A percentile compares a stretch with the other conserved stretches of the same genome.
These are phyloP conservation scores for Fusarium nanum DNA, from an alignment of 2,329 filamentous ascomycete genomes.

Conservation along the genomic window DNA sequence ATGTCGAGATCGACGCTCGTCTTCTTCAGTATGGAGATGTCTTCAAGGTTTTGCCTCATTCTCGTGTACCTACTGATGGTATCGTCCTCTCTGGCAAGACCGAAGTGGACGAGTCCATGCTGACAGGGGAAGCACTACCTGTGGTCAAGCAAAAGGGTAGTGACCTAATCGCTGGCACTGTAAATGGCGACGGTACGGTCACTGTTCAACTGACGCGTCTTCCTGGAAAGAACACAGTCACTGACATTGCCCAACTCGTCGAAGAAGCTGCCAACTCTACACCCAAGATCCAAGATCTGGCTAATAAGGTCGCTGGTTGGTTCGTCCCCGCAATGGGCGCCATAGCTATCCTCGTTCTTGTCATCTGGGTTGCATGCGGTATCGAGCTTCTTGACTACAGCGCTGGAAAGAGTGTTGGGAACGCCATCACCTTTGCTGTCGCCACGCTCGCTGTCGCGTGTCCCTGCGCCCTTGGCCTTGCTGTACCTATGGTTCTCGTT, in stretches of 20 bases:
- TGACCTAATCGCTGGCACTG: slow-evolving; percentile 10
- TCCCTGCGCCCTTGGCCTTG: slow-evolving; percentile 73
- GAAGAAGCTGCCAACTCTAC: slow-evolving; percentile 70
- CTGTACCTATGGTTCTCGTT: slow-evolving; percentile 74
- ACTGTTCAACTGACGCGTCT: slow-evolving; percentile 62
- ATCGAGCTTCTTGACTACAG: slow-evolving; percentile 53
- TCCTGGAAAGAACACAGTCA: slow-evolving; percentile 68
- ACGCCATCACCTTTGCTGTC: slow-evolving; percentile 52
- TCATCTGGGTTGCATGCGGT: slow-evolving; percentile 6
- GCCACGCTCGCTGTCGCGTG: slow-evolving; percentile 71
- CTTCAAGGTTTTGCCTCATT: slow-evolving; percentile 64
- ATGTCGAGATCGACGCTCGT: slow-evolving; percentile 62
- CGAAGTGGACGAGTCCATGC: slow-evolving; percentile 73
- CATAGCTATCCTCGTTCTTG: slow-evolving; percentile 59
- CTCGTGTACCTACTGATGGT: slow-evolving; percentile 68
- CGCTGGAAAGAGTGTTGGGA: slow-evolving; percentile 41
- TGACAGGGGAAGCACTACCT: slow-evolving; percentile 45
- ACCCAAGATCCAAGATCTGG: slow-evolving; percentile 67
- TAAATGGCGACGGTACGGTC: slow-evolving; percentile 59
- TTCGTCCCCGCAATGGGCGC: slow-evolving; percentile 68
- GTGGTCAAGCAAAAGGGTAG: slow-evolving; percentile 8
- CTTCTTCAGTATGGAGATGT: slow-evolving; percentile 69
- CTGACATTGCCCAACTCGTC: slow-evolving; percentile 68
- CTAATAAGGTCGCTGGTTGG: slow-evolving; percentile 67
- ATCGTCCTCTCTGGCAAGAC: slow-evolving; percentile 63